A percentile compares a stretch with the other conserved stretches of the same genome.
Evolutionary conservation across 805 yeast species (phyloP).

Genomic region (Lipomyces spencermartinsiae): DNA sequence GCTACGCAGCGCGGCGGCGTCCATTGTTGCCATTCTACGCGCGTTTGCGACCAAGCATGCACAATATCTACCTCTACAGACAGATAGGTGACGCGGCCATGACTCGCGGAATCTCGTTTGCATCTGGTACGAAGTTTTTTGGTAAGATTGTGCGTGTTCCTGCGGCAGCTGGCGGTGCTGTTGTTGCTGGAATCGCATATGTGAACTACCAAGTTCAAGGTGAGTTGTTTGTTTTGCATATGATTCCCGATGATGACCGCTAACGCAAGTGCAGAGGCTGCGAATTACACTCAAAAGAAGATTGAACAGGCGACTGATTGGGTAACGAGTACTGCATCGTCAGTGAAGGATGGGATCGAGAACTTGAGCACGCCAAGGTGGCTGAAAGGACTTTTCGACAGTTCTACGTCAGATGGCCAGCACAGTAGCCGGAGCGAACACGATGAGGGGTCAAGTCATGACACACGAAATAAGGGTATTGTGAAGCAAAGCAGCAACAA

Average conservation of each 20-base stretch:
- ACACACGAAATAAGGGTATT: constrained; percentile 29
- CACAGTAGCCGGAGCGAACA: constrained; percentile 5
- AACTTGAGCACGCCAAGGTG: constrained; percentile 40
- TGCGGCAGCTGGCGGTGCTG: constrained; percentile 84
- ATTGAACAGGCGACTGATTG: constrained; percentile 64
- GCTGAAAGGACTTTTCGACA: constrained; percentile 25
- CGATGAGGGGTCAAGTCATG: constrained; percentile 16
- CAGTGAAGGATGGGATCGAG: constrained; percentile 62
- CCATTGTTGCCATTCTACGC: neutral
- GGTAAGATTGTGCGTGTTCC: constrained; percentile 59
- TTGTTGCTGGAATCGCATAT: constrained; percentile 94
- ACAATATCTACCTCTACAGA: constrained; percentile 2
- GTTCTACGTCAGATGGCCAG: neutral
- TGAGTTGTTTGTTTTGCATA: constrained; percentile 10
- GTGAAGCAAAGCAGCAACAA: constrained; percentile 8
- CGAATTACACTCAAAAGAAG: constrained; percentile 70
- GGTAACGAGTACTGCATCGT: constrained; percentile 47
- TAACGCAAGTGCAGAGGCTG: constrained; percentile 60
- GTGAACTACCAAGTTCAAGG: constrained; percentile 85
- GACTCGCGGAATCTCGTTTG: constrained; percentile 26
- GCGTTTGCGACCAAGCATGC: constrained; percentile 6
- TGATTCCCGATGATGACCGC: neutral
- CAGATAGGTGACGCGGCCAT: neutral
- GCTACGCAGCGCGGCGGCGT: constrained; percentile 9
- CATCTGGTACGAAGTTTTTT: constrained; percentile 35